Conservation (phyloP, 441 rosid species). For the Dalechampia spathulata region DNA sequence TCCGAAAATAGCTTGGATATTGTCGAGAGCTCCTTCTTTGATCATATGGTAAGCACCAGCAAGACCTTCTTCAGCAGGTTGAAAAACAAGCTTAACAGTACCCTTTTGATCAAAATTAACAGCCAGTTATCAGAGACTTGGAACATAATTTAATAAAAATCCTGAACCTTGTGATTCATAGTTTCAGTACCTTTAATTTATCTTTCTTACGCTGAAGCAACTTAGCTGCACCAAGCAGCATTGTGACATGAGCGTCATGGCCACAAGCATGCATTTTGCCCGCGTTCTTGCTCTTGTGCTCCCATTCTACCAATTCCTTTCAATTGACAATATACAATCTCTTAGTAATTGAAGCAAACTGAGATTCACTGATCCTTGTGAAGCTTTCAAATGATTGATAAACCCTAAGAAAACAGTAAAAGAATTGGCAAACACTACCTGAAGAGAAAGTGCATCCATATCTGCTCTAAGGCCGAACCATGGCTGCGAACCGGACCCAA, state of each 20-base stretch:
- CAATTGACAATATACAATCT: too few species aligned
- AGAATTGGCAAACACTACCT: conserved; percentile 24
- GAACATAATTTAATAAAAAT: too few species aligned
- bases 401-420: too few species aligned
- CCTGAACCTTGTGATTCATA: too few species aligned
- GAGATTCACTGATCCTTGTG: too few species aligned
- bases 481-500: conserved; percentile 57
- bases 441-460: conserved; percentile 85
- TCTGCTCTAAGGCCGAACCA: conserved; percentile 76
- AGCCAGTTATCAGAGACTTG: too few species aligned
- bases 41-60: conserved; percentile 74
- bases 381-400: too few species aligned
- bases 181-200: conserved; percentile 33
- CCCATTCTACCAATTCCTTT: conserved; percentile 40
- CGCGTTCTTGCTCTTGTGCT: conserved; percentile 30
- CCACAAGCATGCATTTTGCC: conserved; percentile 61
- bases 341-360: too few species aligned
- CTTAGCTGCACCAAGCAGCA: conserved; percentile 51
- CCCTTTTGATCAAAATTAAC: conserved; percentile 31
- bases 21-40: conserved; percentile 53
- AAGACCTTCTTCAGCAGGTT: conserved; percentile 70
- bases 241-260: conserved; percentile 43
- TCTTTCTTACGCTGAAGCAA: conserved; percentile 25
- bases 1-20: conserved; percentile 54
- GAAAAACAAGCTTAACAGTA: conserved; percentile 73